phyloP scores from a whole-genome alignment of 768 basidiomycete species.

The Suillus occidentalis region DNA sequence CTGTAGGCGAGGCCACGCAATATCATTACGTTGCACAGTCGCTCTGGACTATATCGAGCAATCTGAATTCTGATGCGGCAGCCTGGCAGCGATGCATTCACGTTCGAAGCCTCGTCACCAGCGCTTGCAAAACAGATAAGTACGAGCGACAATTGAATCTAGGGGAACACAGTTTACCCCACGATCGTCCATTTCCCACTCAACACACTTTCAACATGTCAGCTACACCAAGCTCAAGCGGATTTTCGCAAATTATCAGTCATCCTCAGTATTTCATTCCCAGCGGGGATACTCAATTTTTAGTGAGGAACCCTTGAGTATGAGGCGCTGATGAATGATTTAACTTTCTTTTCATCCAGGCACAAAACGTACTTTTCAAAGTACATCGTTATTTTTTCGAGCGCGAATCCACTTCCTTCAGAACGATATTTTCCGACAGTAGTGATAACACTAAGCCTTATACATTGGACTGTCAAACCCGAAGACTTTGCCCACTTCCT shows the following conservation, averaged over 20 bases:
- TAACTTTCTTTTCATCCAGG: constrained; percentile 24
- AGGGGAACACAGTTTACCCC: background rate
- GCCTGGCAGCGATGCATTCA: background rate
- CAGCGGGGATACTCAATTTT: constrained; percentile 53
- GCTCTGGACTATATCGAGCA: background rate
- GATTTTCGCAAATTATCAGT: constrained; percentile 20
- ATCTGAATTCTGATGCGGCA: background rate
- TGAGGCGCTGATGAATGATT: background rate
- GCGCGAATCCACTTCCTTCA: constrained; percentile 34
- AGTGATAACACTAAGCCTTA: constrained; percentile 7
- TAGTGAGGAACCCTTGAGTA: constrained; percentile 40
- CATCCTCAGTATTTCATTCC: constrained; percentile 48
- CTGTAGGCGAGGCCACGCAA: background rate
- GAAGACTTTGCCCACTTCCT: constrained; percentile 47
- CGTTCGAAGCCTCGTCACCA: background rate
- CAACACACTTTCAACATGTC: background rate
- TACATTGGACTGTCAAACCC: constrained; percentile 27
- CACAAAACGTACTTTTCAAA: constrained; percentile 32
- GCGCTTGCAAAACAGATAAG: background rate
- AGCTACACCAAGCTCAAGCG: background rate
- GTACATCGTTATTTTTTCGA: constrained; percentile 40
- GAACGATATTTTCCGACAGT: constrained; percentile 19
- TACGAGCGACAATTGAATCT: too few species aligned
- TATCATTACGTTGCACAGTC: background rate
- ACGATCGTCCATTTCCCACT: background rate